Percentiles rank a stretch among this genome's conserved stretches.
These are phyloP conservation scores for Tilletia setariae DNA, from an alignment of 1,284 basidiomycete genomes.

Conservation along the genomic window DNA sequence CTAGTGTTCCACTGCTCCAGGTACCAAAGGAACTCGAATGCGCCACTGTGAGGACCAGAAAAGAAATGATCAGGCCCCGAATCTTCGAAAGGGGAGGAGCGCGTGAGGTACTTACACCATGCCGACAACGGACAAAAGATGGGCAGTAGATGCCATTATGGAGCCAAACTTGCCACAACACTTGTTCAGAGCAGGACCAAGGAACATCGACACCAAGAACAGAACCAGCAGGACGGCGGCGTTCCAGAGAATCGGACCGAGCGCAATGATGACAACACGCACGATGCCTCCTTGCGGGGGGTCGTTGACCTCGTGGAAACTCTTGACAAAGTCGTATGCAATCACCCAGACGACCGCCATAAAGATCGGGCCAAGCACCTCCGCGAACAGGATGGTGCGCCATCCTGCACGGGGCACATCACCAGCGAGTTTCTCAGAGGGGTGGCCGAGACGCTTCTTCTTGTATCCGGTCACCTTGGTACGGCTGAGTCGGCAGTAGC, in stretches of 20 bases:
- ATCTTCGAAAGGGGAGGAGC: too few relatives aligned
- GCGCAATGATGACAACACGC: slow-evolving; percentile 84
- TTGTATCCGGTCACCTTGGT: slow-evolving; percentile 55
- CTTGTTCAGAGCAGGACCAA: slow-evolving; percentile 84
- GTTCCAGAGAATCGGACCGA: slow-evolving; percentile 95
- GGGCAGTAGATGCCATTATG: slow-evolving; percentile 52
- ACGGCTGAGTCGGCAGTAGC: slow-evolving; percentile 54
- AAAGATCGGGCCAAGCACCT: slow-evolving; percentile 48
- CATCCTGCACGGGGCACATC: slow-evolving; percentile 52
- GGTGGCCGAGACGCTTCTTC: slow-evolving; percentile 55
- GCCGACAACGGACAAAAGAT: slow-evolving; percentile 50
- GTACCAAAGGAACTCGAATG: slow-evolving; percentile 69
- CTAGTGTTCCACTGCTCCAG: slow-evolving; percentile 86
- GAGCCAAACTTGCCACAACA: slow-evolving; percentile 55
- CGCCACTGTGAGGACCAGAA: slow-evolving; percentile 21
- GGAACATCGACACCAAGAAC: slow-evolving; percentile 85
- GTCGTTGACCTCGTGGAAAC: slow-evolving; percentile 44
- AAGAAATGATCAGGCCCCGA: not conserved
- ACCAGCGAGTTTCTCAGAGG: slow-evolving; percentile 53
- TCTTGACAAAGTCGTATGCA: slow-evolving; percentile 54
- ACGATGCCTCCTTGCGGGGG: slow-evolving; percentile 68
- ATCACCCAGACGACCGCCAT: slow-evolving; percentile 51
- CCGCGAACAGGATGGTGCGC: slow-evolving; percentile 51
- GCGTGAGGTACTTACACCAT: slow-evolving; percentile 27
- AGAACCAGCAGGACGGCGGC: slow-evolving; percentile 77